phyloP scores from a whole-genome alignment of 2,329 filamentous ascomycete genomes.

The Acephala macrosclerotiorum region DNA sequence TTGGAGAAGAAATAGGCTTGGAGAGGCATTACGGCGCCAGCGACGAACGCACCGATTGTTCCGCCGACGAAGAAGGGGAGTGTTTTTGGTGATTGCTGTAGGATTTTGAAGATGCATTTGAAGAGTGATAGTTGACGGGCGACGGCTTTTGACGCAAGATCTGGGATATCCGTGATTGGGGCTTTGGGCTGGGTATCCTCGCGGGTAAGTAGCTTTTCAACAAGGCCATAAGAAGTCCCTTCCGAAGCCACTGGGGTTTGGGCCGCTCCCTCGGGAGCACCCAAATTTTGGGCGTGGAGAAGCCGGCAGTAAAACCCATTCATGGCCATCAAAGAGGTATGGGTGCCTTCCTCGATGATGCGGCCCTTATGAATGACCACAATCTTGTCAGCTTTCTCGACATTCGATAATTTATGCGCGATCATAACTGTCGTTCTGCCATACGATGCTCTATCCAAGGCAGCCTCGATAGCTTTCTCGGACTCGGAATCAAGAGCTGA shows the following conservation, averaged over 20 bases:
- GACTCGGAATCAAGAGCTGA: conserved; percentile 46
- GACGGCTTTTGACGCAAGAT: not conserved
- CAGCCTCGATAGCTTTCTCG: conserved; percentile 54
- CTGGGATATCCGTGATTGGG: not conserved
- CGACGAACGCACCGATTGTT: not conserved
- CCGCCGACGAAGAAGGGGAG: not conserved
- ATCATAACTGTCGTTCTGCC: conserved; percentile 69
- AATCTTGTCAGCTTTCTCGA: conserved; percentile 80
- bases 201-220: not conserved
- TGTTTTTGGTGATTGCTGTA: not conserved
- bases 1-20: conserved; percentile 48
- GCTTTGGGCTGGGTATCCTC: not conserved
- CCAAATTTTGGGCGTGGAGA: conserved; percentile 67
- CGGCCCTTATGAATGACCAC: conserved; percentile 75
- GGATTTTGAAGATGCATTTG: conserved; percentile 1
- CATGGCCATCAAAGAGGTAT: conserved; percentile 70
- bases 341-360: conserved; percentile 76
- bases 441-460: conserved; percentile 57
- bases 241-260: not conserved
- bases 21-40: not conserved
- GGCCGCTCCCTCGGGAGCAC: conserved; percentile 49
- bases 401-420: conserved; percentile 72
- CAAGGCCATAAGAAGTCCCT: not conserved
- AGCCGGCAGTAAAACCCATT: conserved; percentile 71
- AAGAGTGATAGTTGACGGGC: not conserved